Evolutionary conservation across 495 filamentous ascomycete species (phyloP).

Genomic region (Corynascus novoguineensis): DNA sequence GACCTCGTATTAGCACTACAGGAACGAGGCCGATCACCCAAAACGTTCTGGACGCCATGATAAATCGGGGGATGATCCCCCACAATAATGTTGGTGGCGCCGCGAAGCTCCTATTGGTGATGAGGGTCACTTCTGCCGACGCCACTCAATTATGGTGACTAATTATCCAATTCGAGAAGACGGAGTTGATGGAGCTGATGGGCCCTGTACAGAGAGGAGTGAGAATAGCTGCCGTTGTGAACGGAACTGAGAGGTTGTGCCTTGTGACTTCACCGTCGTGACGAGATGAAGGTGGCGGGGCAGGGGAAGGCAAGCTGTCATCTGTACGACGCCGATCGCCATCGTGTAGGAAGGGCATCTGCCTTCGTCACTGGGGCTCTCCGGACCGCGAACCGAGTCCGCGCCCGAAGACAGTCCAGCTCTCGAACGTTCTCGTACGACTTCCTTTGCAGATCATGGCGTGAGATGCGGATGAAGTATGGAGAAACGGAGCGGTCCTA

Average conservation of each 20-base stretch:
- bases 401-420: not conserved
- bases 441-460: not conserved
- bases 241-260: not conserved
- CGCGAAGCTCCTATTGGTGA: not conserved
- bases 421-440: no score
- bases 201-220: not conserved
- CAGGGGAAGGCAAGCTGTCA: not conserved
- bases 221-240: not conserved
- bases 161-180: not conserved
- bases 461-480: not conserved
- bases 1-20: not conserved
- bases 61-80: not conserved
- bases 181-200: not conserved
- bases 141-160: not conserved
- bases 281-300: not conserved
- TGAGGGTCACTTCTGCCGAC: not conserved
- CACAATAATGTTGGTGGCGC: not conserved
- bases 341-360: not conserved
- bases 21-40: not conserved
- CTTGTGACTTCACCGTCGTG: not conserved
- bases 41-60: not conserved
- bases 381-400: not conserved
- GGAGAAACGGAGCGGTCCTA: slow-evolving; percentile 11
- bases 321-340: not conserved
- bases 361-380: not conserved